A percentile compares a stretch with the other conserved stretches of the same genome.
Conservation (phyloP, 2,329 filamentous ascomycete species). For the Neofusicoccum ribis region DNA sequence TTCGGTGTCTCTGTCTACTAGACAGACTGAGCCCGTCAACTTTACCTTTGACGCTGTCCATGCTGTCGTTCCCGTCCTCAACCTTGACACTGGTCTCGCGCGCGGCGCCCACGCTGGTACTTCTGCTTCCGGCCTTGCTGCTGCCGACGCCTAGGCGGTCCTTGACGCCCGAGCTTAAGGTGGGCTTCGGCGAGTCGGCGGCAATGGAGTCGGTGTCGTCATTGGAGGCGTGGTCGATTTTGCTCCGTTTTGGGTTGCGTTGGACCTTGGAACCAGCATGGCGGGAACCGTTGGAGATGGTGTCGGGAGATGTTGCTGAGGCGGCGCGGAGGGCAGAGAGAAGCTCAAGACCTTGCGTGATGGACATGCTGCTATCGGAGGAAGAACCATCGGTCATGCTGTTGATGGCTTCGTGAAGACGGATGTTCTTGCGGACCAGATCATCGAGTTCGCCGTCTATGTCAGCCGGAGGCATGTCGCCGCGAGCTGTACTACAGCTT, state of each 20-base stretch:
- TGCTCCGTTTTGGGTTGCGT: conserved; percentile 36
- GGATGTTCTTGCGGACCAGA: conserved; percentile 50
- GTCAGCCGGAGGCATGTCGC: conserved; percentile 36
- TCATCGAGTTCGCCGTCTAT: conserved; percentile 49
- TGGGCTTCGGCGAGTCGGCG: conserved; percentile 33
- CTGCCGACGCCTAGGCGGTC: conserved; percentile 31
- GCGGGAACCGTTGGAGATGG: conserved; percentile 45
- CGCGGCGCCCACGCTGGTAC: conserved; percentile 46
- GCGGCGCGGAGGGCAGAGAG: conserved; percentile 46
- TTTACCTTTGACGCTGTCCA: conserved; percentile 47
- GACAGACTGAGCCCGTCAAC: conserved; percentile 16
- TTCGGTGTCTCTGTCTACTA: conserved; percentile 7
- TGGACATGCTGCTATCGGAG: conserved; percentile 41
- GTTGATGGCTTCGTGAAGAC: conserved; percentile 47
- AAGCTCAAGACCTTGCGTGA: conserved; percentile 46
- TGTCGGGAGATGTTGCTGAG: conserved; percentile 16
- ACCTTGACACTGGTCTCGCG: conserved; percentile 53
- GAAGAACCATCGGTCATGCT: conserved; percentile 46
- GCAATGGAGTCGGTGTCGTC: conserved; percentile 42
- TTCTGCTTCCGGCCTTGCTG: conserved; percentile 40
- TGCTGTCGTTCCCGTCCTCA: conserved; percentile 48
- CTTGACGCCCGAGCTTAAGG: conserved; percentile 15
- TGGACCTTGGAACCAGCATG: conserved; percentile 37
- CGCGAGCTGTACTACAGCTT: conserved; percentile 30
- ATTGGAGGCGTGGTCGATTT: conserved; percentile 34